Base-by-base conservation (phyloP, 1,139 yeast species). In the Geotrichum citri-aurantii region DNA sequence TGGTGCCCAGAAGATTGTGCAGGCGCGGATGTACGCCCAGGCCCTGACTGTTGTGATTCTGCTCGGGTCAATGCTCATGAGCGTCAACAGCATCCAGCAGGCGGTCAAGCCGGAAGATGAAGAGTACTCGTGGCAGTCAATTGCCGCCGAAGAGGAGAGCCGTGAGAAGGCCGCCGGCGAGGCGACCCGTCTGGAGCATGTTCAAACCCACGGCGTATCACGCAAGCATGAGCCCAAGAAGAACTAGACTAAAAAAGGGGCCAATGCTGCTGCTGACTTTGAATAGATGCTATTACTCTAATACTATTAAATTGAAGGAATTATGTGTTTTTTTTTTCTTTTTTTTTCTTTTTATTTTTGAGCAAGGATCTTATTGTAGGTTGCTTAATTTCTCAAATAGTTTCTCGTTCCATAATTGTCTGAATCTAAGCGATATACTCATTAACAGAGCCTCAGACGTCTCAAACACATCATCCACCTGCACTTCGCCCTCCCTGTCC, bases 1-100 rank as follows among this genome's bases (percentile, higher is more conserved):
- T 59, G 81, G 81, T 61, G 77, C 96, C 4, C 97, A 91, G 75
- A 91, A 90, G 73, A 83, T 89, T 47, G 96, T 89, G 33, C 95
- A 88, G 72, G 96, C 97, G 31, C 86, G 97, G 81, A 90, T 90
- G 85, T 89, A 89, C 71, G 97, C 97, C 8, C 97, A 90, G 74
- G 91, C 88, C 63, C 75, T 88, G 61, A 81, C 75, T 66, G 78
- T 71, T 64, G 70, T 68, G 19, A 64, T 73, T 64, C 65, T 73
- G 48, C 63, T 73, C 31, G 73, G 68, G 14, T 66, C 74, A 10
- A 73, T 73, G 64, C 63, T 70, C 49, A 59, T 72, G 52, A 66
- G 72, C 19, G 71, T 68, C 50, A 56, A 59, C 42, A 29, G 44
- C 17, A 31, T 17, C n/a, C 52, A 29, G 23, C 10, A 27, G 7